Percentiles rank a stretch among this genome's conserved stretches.
Conservation (phyloP, 1,139 yeast genomes). For the Suhomyces taliae region DNA sequence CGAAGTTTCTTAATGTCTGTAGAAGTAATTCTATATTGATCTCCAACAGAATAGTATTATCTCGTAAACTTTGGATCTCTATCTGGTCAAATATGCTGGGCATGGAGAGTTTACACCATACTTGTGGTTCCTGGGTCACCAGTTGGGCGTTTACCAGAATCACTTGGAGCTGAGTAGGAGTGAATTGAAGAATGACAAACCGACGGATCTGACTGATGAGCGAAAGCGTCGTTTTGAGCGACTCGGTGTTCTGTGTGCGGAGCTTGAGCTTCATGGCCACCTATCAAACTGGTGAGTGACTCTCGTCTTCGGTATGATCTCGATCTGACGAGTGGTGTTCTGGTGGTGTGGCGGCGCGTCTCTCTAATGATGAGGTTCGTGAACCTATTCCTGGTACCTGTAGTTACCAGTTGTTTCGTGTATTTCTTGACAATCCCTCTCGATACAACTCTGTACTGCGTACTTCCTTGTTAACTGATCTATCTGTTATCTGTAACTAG, state of each 20-base stretch:
- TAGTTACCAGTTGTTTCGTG: no score
- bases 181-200: conserved; percentile 37
- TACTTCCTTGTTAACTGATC: no score
- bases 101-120: conserved; percentile 57
- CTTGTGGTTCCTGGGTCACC: conserved; percentile 54
- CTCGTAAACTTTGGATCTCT: conserved; percentile 46
- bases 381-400: no score
- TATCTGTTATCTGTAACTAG: no score
- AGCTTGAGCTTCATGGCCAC: conserved; percentile 36
- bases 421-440: no score
- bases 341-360: neutral
- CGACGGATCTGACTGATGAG: conserved; percentile 32
- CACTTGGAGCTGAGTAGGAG: conserved; percentile 45
- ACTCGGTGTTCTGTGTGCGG: conserved; percentile 30
- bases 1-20: conserved; percentile 56
- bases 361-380: no score
- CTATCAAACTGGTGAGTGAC: no score
- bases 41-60: conserved; percentile 53
- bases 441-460: no score
- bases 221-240: conserved; percentile 31
- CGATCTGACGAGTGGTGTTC: neutral
- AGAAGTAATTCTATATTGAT: conserved; percentile 54
- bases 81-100: conserved; percentile 48
- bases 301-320: no score
- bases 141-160: conserved; percentile 46